Conservation (phyloP, 163 green algal genomes). For the Scenedesmus sp. region DNA sequence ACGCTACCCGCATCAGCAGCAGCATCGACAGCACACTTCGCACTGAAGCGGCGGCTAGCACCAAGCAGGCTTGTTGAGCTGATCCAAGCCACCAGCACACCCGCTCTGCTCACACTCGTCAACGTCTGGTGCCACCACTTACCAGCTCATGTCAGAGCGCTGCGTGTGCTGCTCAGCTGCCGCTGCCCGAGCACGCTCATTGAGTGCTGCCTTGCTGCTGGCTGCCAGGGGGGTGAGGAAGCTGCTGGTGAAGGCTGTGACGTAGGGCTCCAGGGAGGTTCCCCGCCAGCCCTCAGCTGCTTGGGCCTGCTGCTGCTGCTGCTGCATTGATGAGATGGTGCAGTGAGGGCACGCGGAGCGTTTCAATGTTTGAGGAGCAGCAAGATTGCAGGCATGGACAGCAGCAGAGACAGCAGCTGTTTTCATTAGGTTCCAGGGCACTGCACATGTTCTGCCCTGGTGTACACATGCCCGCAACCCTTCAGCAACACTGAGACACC, state of each 20-base stretch:
- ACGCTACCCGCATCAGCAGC: too few species aligned
- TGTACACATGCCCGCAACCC: not conserved
- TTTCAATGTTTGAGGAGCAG: not conserved
- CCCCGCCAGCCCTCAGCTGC: slow-evolving; percentile 33
- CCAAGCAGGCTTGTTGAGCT: not conserved
- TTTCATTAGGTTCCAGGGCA: not conserved
- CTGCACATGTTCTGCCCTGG: too few species aligned
- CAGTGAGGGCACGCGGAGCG: not conserved
- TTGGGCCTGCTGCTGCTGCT: not conserved
- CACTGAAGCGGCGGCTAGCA: not conserved
- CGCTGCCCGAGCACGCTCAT: slow-evolving; percentile 27
- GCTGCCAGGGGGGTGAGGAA: slow-evolving; percentile 42
- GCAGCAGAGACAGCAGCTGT: not conserved
- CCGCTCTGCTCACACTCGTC: too few species aligned
- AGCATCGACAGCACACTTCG: too few species aligned
- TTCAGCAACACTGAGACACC: too few species aligned
- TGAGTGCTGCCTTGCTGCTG: slow-evolving; percentile 40
- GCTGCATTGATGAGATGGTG: not conserved
- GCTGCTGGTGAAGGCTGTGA: not conserved
- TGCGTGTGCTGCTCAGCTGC: slow-evolving; percentile 34
- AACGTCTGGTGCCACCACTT: not conserved
- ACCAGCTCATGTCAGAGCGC: not conserved
- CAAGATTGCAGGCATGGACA: not conserved
- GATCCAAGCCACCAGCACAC: not conserved
- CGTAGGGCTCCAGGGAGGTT: slow-evolving; percentile 38